Conservation (phyloP, 352 stramenopile genomes). For the Pythium apleroticum region DNA sequence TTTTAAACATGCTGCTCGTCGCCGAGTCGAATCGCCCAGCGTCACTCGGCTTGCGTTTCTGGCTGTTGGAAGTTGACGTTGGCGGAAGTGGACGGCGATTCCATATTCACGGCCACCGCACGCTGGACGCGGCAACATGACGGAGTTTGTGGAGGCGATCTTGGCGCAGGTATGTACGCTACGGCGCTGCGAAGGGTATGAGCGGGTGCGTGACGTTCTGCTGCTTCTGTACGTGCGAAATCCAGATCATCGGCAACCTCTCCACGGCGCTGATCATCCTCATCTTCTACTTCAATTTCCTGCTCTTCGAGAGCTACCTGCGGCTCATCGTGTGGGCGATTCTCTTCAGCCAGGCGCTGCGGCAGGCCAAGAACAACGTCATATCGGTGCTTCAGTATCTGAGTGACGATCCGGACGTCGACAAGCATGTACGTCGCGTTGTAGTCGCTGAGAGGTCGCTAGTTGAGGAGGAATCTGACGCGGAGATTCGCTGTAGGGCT, state of each 20-base stretch:
- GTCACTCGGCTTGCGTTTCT: constrained; percentile 17
- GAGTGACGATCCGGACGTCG: constrained; percentile 76
- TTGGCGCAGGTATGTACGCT: constrained; percentile 62
- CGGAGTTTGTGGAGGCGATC: constrained; percentile 84
- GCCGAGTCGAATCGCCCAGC: constrained; percentile 3
- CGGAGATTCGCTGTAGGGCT: constrained; percentile 41
- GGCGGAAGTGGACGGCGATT: constrained; percentile 9
- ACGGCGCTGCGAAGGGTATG: background rate
- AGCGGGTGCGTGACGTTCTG: background rate
- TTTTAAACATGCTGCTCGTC: constrained; percentile 12
- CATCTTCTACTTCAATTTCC: constrained; percentile 90
- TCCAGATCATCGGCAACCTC: constrained; percentile 84
- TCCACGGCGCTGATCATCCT: constrained; percentile 83
- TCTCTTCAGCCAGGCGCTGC: constrained; percentile 82
- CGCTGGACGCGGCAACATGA: constrained; percentile 38
- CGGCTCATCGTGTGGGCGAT: constrained; percentile 87
- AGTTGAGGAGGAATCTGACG: background rate
- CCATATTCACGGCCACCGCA: background rate
- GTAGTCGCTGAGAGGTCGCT: no score
- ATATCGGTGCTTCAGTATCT: constrained; percentile 80
- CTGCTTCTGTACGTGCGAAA: background rate
- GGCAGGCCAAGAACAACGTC: constrained; percentile 85
- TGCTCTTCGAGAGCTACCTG: constrained; percentile 89
- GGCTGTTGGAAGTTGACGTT: constrained; percentile 24
- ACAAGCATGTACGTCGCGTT: constrained; percentile 50